Conservation (phyloP, 495 filamentous ascomycete species). For the Aspergillus funiculosus region DNA sequence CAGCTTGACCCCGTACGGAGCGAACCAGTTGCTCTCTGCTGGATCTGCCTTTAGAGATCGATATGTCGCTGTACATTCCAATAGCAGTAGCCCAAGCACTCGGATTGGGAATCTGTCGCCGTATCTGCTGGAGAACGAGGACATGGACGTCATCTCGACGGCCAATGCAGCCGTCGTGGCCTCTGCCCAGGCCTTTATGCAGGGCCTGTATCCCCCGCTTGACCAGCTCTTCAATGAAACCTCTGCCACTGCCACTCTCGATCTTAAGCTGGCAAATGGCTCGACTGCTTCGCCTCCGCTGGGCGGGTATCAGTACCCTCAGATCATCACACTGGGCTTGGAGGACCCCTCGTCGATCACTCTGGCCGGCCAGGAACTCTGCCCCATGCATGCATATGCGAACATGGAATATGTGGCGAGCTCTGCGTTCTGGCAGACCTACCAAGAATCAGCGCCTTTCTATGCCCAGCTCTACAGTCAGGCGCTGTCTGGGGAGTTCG, state of each 20-base stretch:
- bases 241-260: constrained; percentile 28
- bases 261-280: constrained; percentile 58
- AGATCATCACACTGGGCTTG: constrained; percentile 45
- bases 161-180: constrained; percentile 47
- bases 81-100: constrained; percentile 30
- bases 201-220: constrained; percentile 74
- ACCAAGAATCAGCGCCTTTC: constrained; percentile 38
- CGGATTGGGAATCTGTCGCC: constrained; percentile 39
- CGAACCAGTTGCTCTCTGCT: constrained; percentile 56
- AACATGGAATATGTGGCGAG: constrained; percentile 35
- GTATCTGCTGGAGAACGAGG: constrained; percentile 39
- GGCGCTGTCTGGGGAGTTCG: constrained; percentile 32
- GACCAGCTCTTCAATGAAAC: constrained; percentile 35
- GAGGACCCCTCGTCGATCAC: constrained; percentile 52
- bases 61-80: constrained; percentile 46
- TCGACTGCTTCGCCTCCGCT: constrained; percentile 53
- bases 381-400: constrained; percentile 39
- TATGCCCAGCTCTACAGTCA: constrained; percentile 45
- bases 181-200: constrained; percentile 70
- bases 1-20: constrained; percentile 61
- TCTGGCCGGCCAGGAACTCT: constrained; percentile 55
- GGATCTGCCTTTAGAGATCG: constrained; percentile 56
- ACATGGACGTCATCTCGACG: constrained; percentile 42
- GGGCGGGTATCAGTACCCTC: constrained; percentile 68
- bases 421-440: constrained; percentile 31